A percentile compares a stretch with the other conserved stretches of the same genome.
Conservation (phyloP, 2,329 filamentous ascomycete genomes). For the Fusarium sarcochroum region DNA sequence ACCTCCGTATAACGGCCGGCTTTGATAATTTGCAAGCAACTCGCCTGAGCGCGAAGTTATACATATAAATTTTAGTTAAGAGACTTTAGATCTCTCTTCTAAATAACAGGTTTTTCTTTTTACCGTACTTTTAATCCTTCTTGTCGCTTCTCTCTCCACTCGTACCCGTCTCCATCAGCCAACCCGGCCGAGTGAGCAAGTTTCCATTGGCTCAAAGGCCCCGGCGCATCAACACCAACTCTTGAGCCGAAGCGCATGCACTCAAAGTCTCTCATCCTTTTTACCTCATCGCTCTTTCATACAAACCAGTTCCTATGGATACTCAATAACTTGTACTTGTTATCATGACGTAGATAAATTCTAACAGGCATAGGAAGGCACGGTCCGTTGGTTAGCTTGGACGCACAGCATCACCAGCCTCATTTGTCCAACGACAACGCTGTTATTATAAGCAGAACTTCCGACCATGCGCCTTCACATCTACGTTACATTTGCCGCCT, state of each 20-base stretch:
- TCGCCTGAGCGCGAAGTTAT: background rate
- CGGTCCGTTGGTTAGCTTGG: slow-evolving; percentile 19
- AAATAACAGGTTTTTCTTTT: background rate
- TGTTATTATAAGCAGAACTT: slow-evolving; percentile 12
- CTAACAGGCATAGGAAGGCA: slow-evolving; percentile 13
- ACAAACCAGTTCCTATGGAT: background rate
- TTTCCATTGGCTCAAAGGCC: slow-evolving; percentile 59
- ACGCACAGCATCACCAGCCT: slow-evolving; percentile 8
- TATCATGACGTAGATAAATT: slow-evolving; percentile 3
- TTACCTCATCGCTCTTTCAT: slow-evolving; percentile 15
- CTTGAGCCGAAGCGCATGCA: slow-evolving; percentile 34
- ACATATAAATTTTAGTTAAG: background rate
- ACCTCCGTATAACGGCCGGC: slow-evolving; percentile 27
- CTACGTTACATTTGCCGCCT: slow-evolving; percentile 27
- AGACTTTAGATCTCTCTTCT: background rate
- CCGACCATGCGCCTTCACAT: slow-evolving; percentile 13
- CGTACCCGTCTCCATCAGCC: slow-evolving; percentile 43
- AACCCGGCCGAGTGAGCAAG: slow-evolving; percentile 58
- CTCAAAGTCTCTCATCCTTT: slow-evolving; percentile 21
- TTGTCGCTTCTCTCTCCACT: slow-evolving; percentile 30
- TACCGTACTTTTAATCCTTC: slow-evolving; percentile 11
- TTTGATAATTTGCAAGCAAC: slow-evolving; percentile 11
- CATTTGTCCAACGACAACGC: slow-evolving; percentile 22
- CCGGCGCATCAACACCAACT: slow-evolving; percentile 45
- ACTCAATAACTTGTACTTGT: background rate